Percentiles rank a stretch among this genome's conserved stretches.
Conservation (phyloP, 2,329 filamentous ascomycete species). For the Neonectria hederae region DNA sequence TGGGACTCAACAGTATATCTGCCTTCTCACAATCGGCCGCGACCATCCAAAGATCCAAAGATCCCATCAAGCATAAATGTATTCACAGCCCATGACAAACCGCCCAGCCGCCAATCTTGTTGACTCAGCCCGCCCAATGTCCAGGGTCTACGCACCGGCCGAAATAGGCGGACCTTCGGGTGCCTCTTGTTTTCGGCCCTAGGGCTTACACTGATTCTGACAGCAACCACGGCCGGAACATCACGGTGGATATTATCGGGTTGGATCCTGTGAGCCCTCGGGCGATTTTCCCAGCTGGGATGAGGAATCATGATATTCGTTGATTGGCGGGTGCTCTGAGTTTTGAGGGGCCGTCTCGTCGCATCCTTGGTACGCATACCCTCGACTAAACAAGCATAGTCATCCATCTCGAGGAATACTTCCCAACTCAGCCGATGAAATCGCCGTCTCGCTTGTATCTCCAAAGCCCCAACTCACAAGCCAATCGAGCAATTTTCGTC, state of each 20-base stretch:
- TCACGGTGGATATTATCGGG: neutral
- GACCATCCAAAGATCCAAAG: neutral
- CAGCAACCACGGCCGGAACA: neutral
- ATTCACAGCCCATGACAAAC: neutral
- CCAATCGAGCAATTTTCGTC: too few species aligned
- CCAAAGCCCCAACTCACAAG: neutral
- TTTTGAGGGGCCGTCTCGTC: neutral
- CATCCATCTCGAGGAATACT: neutral
- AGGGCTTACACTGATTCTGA: neutral
- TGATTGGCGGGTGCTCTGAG: neutral
- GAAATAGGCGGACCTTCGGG: neutral
- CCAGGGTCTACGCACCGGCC: neutral
- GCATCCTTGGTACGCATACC: neutral
- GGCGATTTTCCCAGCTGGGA: neutral
- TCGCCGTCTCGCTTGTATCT: neutral
- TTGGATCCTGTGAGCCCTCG: neutral
- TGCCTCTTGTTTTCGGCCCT: neutral
- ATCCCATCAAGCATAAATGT: neutral
- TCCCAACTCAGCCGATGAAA: neutral
- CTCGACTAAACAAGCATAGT: neutral
- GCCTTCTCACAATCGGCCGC: too few species aligned
- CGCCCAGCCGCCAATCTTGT: neutral
- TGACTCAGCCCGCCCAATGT: neutral
- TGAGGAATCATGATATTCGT: neutral
- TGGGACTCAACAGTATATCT: too few species aligned